These are phyloP conservation scores for Cicer pinnatifidum DNA, from an alignment of 306 rosid genomes.

Conservation along the genomic window DNA sequence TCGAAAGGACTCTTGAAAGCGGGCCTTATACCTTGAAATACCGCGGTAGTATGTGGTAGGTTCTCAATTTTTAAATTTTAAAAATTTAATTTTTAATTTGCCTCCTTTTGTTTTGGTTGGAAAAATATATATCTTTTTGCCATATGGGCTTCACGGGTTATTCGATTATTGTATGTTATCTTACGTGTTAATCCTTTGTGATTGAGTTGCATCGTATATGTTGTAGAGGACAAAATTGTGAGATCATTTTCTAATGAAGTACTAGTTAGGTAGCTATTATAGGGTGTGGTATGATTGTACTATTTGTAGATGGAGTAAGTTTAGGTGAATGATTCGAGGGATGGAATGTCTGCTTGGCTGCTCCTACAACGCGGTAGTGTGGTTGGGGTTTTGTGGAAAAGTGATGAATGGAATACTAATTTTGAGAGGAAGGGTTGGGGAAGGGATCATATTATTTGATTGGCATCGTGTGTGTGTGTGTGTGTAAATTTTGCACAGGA, in stretches of 20 bases:
- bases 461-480: conserved; percentile 4
- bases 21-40: conserved; percentile 90
- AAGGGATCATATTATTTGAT: conserved; percentile 26
- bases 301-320: conserved; percentile 31
- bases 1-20: conserved; percentile 80
- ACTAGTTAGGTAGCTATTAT: neutral
- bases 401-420: conserved; percentile 1
- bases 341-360: conserved; percentile 15
- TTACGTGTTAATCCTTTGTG: neutral
- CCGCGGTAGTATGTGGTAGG: conserved; percentile 97
- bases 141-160: neutral
- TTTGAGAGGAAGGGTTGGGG: conserved; percentile 15
- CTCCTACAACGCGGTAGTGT: conserved; percentile 1
- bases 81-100: neutral
- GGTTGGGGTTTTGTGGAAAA: conserved; percentile 13
- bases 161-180: neutral
- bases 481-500: neutral
- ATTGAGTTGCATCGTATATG: neutral
- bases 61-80: neutral
- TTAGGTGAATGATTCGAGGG: conserved; percentile 30
- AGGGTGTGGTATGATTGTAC: conserved; percentile 1
- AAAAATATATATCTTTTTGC: neutral
- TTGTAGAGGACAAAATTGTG: neutral
- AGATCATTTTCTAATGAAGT: neutral
- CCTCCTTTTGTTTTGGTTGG: neutral